Base-by-base conservation (phyloP, 805 yeast species). In the Yueomyces sinensis region DNA sequence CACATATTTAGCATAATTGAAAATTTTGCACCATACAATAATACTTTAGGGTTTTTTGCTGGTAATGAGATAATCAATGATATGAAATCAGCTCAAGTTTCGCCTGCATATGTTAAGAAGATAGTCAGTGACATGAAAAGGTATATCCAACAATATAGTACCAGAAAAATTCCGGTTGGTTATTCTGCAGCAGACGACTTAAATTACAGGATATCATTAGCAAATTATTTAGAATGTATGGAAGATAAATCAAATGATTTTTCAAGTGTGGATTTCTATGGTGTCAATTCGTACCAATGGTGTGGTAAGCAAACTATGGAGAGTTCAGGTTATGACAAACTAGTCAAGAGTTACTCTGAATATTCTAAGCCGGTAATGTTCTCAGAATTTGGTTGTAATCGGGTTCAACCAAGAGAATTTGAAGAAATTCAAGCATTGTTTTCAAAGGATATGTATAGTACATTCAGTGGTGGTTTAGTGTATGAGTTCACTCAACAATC, bases 161-260 rank as follows among this genome's bases (percentile, higher is more conserved):
- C 74, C 2, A 67, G 98, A 36, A 48, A 49, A 13, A 71, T 89
- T 14, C 97, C 97, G 1, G 82, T 89, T 27, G 97, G 97, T 1
- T 89, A 89, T 54, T 84, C 96, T 0, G 96, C 97, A 0, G 97
- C 96, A 1, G 97, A 89, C 58, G 96, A 87, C 49, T 65, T 87
- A 39, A 58, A 66, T 34, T 87, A 72, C 56, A 66, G 97, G 47
- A 70, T 72, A 7, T 70, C 95, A 0, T 65, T 87, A 32, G 79
- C 95, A 1, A 68, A 74, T 37, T 89, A 82, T 52, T 66, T 89
- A 37, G 89, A 79, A 46, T 87, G 96, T 48, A 69, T 74, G 17
- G 74, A 72, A 16, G 65, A 65, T 3, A 50, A 47, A 2, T 56
- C 59, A 13, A 58, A 68, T 0, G 43, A 51, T 3, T 79, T 75